Base-by-base conservation (phyloP, 208 protist species). In the Herpetomonas tarakana region DNA sequence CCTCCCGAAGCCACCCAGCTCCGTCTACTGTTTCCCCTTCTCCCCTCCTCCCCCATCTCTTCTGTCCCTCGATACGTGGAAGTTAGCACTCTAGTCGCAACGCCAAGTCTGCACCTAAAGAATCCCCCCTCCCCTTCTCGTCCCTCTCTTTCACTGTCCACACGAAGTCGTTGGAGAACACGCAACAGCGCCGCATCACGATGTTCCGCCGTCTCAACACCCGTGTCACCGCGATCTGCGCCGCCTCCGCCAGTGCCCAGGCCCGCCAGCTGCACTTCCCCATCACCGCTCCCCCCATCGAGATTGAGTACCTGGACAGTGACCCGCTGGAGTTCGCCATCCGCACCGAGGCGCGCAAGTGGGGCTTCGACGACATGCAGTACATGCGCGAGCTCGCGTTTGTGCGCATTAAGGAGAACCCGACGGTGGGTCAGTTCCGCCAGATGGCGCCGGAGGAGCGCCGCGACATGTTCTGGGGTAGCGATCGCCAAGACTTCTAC, bases 311-410 rank as follows among this genome's bases (percentile, higher is more conserved):
- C 65, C 76, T 94, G 22, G 84, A 94, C 65, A 78, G 67, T 59
- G 88, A 94, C 52, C 88, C 88, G 54, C 79, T 94, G 21, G 83
- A 94, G 82, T 94, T 79, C 61, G 88, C 88, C 55, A 75, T 94
- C 31, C 88, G 84, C 46, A 88, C 81, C 6, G 88, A 94, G 80
- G 88, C 84, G n/a, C 88, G 88, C 62, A 89, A 85, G 58, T 94
- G 78, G 71, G 78, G 84, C 41, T 94, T 91, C 65, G 88, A 94
- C 62, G 88, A 94, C 60, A 62, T 91, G 70, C 70, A 78, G 51
- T 94, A 92, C 74, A 94, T 88, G 80, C 83, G 88, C 39, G 88
- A 94, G 71, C 83, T 94, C 41, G 83, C 88, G 1, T 94, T 94
- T 58, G 88, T 94, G 44, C 88, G 88, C 69, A 94, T 94, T 69